phyloP scores from a whole-genome alignment of 1,139 yeast genomes.

The Yamadazyma oceani region DNA sequence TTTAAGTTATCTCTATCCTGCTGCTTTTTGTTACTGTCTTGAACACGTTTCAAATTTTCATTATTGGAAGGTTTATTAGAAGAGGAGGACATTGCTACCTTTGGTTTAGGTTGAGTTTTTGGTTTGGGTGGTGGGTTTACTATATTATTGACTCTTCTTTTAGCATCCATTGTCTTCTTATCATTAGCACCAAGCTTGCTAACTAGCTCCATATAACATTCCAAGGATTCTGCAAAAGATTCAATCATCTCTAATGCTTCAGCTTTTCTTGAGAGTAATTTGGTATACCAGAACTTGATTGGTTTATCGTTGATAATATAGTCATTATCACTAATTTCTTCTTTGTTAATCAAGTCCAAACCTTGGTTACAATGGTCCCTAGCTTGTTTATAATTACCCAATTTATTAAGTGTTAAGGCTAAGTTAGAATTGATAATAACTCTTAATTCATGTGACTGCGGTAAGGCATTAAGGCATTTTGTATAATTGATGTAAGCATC shows the following conservation, averaged over 20 bases:
- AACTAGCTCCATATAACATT: slow-evolving; percentile 59
- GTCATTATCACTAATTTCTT: slow-evolving; percentile 23
- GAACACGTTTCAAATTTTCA: slow-evolving; percentile 25
- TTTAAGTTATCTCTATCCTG: slow-evolving; percentile 56
- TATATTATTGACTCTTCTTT: slow-evolving; percentile 70
- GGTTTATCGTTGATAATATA: slow-evolving; percentile 49
- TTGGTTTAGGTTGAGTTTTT: slow-evolving; percentile 18
- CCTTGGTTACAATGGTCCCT: slow-evolving; percentile 57
- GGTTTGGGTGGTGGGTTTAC: slow-evolving; percentile 47
- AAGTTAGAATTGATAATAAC: slow-evolving; percentile 76
- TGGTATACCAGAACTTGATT: slow-evolving; percentile 70
- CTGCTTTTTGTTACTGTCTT: slow-evolving; percentile 46
- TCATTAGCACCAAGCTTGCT: slow-evolving; percentile 63
- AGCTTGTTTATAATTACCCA: slow-evolving; percentile 73
- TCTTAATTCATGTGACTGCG: slow-evolving; percentile 62
- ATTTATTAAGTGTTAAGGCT: slow-evolving; percentile 64
- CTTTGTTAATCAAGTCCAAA: slow-evolving; percentile 46
- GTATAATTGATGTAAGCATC: slow-evolving; percentile 63
- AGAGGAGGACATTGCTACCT: slow-evolving; percentile 7
- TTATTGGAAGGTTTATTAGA: slow-evolving; percentile 15
- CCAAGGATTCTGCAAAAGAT: slow-evolving; percentile 61
- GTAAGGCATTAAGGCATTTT: slow-evolving; percentile 61
- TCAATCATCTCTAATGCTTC: slow-evolving; percentile 84
- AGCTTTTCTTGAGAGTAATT: slow-evolving; percentile 68
- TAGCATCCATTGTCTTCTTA: slow-evolving; percentile 73